phyloP scores from a whole-genome alignment of 1,284 basidiomycete species.

The Microbotryum saponariae region DNA sequence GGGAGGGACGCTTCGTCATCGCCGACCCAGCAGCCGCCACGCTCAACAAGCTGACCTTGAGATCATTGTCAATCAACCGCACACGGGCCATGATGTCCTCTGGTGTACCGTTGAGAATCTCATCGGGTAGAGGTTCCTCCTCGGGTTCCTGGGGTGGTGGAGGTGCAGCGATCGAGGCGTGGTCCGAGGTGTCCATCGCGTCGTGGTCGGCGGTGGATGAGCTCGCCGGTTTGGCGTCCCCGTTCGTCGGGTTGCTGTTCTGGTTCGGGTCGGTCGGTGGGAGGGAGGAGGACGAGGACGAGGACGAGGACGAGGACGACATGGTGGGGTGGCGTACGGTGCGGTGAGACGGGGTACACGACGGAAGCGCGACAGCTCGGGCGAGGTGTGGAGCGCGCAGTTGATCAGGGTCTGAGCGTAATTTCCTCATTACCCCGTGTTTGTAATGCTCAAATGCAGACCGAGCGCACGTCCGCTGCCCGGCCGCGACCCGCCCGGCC shows the following conservation, averaged over 20 bases:
- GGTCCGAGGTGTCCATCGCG: conserved; percentile 14
- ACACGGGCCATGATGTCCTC: conserved; percentile 81
- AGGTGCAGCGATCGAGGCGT: neutral
- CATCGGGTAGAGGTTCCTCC: conserved; percentile 53
- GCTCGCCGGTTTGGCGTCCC: too few species aligned
- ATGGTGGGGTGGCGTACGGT: neutral
- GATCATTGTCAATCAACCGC: conserved; percentile 78
- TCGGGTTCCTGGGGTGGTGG: conserved; percentile 7
- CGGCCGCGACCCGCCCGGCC: too few species aligned
- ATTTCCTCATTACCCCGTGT: too few species aligned
- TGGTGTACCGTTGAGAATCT: conserved; percentile 61
- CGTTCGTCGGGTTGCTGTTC: too few species aligned
- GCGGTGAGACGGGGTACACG: too few species aligned
- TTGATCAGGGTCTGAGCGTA: too few species aligned
- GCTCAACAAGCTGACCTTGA: conserved; percentile 56
- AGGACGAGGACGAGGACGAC: too few species aligned
- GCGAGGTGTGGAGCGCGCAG: too few species aligned
- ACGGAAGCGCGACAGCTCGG: too few species aligned
- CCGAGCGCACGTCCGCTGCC: too few species aligned
- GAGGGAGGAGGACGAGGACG: too few species aligned
- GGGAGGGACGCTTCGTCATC: neutral
- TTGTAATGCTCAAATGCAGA: too few species aligned
- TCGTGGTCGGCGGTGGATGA: conserved; percentile 6
- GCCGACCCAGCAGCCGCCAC: neutral
- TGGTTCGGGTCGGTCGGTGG: conserved; percentile 7